Evolutionary conservation across 345 rosid genomes (phyloP).

Genomic region (Brassica rapa): DNA sequence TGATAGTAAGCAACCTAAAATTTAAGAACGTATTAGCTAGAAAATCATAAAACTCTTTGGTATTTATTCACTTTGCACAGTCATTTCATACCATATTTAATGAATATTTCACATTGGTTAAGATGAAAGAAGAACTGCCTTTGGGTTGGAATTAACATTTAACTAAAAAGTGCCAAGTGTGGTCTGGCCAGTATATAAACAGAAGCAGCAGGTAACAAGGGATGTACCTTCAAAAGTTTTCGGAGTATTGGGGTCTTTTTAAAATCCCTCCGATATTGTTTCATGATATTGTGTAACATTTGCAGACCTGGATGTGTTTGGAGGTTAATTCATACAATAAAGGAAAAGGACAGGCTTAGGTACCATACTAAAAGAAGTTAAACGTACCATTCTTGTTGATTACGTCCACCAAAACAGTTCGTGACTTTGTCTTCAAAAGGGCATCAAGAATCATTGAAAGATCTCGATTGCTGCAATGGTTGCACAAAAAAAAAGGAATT

Average conservation of each 20-base stretch:
- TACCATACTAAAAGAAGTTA: constrained; percentile 25
- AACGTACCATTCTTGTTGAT: constrained; percentile 83
- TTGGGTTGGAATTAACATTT: constrained; percentile 13
- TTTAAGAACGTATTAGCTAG: constrained; percentile 3
- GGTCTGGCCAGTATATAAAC: constrained; percentile 1
- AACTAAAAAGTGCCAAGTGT: constrained; percentile 1
- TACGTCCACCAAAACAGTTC: constrained; percentile 71
- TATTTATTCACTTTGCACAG: constrained; percentile 7
- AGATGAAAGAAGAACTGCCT: constrained; percentile 14
- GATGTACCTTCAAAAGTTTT: constrained; percentile 87
- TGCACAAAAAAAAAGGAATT: constrained; percentile 33
- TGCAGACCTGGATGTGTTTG: constrained; percentile 65
- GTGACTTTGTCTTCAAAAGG: constrained; percentile 93
- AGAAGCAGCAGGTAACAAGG: constrained; percentile 17
- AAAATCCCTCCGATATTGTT: constrained; percentile 84
- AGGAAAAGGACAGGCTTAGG: constrained; percentile 22
- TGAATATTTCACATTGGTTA: neutral
- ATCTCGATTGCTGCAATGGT: constrained; percentile 85
- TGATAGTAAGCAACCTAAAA: constrained; percentile 19
- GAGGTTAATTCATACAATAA: constrained; percentile 17
- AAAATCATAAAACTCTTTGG: neutral
- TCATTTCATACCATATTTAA: neutral
- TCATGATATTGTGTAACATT: constrained; percentile 97
- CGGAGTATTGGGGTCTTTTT: constrained; percentile 96
- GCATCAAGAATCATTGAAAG: constrained; percentile 99